Evolutionary conservation across 2,329 filamentous ascomycete species (phyloP), one percentile per base, ranked within the genome.

Genomic region (Sclerotiophoma versabilis): DNA sequence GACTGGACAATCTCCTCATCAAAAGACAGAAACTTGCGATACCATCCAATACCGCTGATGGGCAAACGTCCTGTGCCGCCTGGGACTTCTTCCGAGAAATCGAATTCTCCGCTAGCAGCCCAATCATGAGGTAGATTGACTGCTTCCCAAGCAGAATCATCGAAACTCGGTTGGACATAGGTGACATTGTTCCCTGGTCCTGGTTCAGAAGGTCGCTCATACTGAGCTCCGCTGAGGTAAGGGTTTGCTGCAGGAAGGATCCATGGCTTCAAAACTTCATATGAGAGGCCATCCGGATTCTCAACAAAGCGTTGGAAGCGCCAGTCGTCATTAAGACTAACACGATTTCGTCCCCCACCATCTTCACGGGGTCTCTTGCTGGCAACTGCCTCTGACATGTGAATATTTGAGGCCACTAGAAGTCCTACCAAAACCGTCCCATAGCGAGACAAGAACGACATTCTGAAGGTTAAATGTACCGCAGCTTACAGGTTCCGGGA

Each of bases 31-130:
- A 65, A 77, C 23, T 75, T 73, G 4, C 81, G 79, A 58, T 84
- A 84, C 82, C 81, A 83, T 2, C 79, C 81, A 2, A 84, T 76
- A 2, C 82, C 82, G n/a, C 83, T 76, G 19, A 77, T 72, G 0
- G 82, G 82, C 27, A 85, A 62, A 2, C 78, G 71, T 12, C 78
- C 79, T 70, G 78, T 77, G 6, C 72, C 75, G 3, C 78, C 76
- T 8, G 65, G 62, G 1, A 80, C 69, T 3, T 73, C 64, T 1
- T 62, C 59, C 1, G 63, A 59, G 22, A 53, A 53, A 29, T 69
- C 57, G 51, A 82, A 83, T 1, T 79, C 78, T 0, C 79, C 79
- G 11, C 72, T 71, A 57, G 82, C 77, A 17, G 80, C 79, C 80
- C 79, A 83, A 61, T 83, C 80, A 58, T 82, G 80, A 0, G 80